Evolutionary conservation across 208 protist genomes (phyloP), one percentile per base, ranked within the genome.

Genomic region (Crithidia fasciculata): DNA sequence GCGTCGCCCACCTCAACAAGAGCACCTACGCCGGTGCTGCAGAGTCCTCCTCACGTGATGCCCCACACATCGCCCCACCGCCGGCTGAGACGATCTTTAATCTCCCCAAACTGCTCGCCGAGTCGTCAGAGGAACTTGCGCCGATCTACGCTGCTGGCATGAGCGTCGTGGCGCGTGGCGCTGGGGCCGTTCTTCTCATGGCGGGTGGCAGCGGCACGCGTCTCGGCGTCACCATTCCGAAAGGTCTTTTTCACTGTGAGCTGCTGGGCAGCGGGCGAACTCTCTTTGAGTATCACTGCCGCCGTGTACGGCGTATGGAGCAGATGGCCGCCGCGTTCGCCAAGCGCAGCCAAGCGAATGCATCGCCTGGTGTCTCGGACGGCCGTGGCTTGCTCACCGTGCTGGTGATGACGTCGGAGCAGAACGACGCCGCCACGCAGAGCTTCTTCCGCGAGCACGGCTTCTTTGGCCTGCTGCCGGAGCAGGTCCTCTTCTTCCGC

Each of bases 181-280:
- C 94, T 69, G 87, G 97, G 0, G 98, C 91, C 8, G 88, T 98
- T 54, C 65, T 99, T 15, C 81, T 99, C 28, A 82, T 99, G 43
- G 98, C 99, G 0, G 99, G 99, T 44, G 99, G 99, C 40, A 98
- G 99, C 82, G 98, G 99, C 50, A 99, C 98, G 8, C 91, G 99
- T 8, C 92, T 99, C 9, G 99, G 99, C 18, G 92, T 91, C 19
- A 76, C 74, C 12, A 73, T 97, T 3, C 99, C 99, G 6, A 99
- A 99, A 82, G 98, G 98, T 0, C 72, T 97, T 39, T 94, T 96
- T 60, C 75, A 77, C 67, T 90, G 82, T 67, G 72, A 75, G 13
- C 72, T 78, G 36, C 90, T 97, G 54, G 72, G 96, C 47, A 72
- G 74, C 12, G 53, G 49, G 0, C 74, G 74, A 15, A 96, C 95